Percentiles rank a stretch among this genome's conserved stretches.
Conservation (phyloP, 352 stramenopile species). For the Phytophthora fragariae region DNA sequence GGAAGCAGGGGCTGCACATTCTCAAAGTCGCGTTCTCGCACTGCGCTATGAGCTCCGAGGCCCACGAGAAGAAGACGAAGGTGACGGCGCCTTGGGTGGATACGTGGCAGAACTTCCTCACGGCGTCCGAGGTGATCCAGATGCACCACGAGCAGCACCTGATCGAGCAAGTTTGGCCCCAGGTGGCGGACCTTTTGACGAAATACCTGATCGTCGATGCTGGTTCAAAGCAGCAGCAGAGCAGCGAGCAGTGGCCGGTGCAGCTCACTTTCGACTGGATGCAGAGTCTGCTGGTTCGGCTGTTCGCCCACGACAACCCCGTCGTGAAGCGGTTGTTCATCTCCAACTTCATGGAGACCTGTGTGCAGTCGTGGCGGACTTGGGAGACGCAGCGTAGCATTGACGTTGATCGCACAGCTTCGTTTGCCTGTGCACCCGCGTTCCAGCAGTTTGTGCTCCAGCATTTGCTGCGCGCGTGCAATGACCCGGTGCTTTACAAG, state of each 20-base stretch:
- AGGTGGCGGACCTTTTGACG: slow-evolving; percentile 64
- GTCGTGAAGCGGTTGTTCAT: slow-evolving; percentile 80
- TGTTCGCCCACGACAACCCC: slow-evolving; percentile 83
- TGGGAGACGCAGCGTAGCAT: slow-evolving; percentile 3
- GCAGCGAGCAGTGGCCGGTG: slow-evolving; percentile 52
- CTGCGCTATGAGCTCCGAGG: slow-evolving; percentile 39
- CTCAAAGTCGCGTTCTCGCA: slow-evolving; percentile 73
- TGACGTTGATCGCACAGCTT: slow-evolving; percentile 30
- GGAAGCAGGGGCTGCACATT: slow-evolving; percentile 77
- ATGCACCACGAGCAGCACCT: slow-evolving; percentile 87
- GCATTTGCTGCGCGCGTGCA: slow-evolving; percentile 58
- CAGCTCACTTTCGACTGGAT: slow-evolving; percentile 80
- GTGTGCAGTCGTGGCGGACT: slow-evolving; percentile 30
- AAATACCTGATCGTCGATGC: slow-evolving; percentile 41
- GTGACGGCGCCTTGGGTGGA: slow-evolving; percentile 15
- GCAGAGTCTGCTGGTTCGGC: slow-evolving; percentile 69
- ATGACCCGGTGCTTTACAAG: slow-evolving; percentile 84
- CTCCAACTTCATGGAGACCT: slow-evolving; percentile 70
- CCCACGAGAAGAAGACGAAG: slow-evolving; percentile 6
- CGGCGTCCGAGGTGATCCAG: slow-evolving; percentile 82
- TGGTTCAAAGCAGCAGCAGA: background rate
- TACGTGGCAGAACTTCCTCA: slow-evolving; percentile 78
- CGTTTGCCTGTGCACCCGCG: slow-evolving; percentile 48
- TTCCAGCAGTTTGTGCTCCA: slow-evolving; percentile 70
- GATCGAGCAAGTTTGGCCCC: slow-evolving; percentile 86